Evolutionary conservation across 164 flowering plant species (phyloP), one percentile per base, ranked within the genome.

Genomic region (Dillenia suffruticosa): DNA sequence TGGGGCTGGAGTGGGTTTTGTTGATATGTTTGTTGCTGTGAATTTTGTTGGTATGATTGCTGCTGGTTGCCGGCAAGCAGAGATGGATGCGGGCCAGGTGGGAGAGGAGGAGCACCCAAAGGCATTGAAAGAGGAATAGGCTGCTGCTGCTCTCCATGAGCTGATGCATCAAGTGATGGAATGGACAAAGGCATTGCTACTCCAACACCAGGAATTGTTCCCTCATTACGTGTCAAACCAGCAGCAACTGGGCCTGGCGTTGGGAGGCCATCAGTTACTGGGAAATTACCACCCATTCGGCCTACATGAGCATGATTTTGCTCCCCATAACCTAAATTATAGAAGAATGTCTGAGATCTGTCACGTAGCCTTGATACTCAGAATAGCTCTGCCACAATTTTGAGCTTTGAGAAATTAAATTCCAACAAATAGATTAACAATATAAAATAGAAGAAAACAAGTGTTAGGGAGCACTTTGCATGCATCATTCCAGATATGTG

Each of bases 81-180:
- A 54, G 97, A 88, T 32, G 99, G 97, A 74, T 88, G 96, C 12
- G 96, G 96, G 62, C 94, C 99, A 58, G 96, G 96, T 8, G 99
- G 97, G 17, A 92, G 90, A 63, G 97, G 90, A 63, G 97, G 99
- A 49, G 91, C 91, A 54, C 89, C 93, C 51, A 68, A 66, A 53
- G 96, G 87, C 79, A 81, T 49, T 43, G 90, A 81, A 51, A 59
- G 72, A 12, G 79, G 72, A 61, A 77, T 61, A 54, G 80, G 77
- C 56, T 81, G 97, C 77, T 78, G 81, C 61, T 82, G 96, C 22
- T 89, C 96, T 64, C 90, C 96, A 64, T 89, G 96, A 57, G 78
- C 76, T 51, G 86, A 70, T 56, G 85, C 48, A 72, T 89, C 97
- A 56, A 82, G 74, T 46, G 88, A 79, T 57, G 88, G 77, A 57